These are phyloP conservation scores for Zasmidium citrigriseum DNA, from an alignment of 2,329 filamentous ascomycete species.

Conservation along the genomic window DNA sequence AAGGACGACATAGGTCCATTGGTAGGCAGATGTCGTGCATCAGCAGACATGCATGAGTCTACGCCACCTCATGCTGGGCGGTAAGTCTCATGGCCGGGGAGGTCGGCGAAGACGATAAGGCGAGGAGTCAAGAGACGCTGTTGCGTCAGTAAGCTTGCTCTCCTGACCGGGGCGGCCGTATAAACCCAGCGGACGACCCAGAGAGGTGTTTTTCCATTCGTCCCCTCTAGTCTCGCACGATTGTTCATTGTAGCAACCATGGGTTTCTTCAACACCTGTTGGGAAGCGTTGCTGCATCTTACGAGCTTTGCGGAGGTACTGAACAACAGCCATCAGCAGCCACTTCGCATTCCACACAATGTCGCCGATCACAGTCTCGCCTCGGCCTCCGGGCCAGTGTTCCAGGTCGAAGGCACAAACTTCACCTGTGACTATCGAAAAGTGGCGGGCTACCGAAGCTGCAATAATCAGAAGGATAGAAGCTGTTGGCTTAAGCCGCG, in stretches of 20 bases:
- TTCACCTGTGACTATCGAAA: constrained; percentile 20
- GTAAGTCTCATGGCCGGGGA: background rate
- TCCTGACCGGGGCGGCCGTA: background rate
- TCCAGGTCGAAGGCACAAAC: constrained; percentile 16
- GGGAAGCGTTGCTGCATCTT: constrained; percentile 16
- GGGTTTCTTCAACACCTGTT: constrained; percentile 22
- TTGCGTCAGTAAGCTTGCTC: background rate
- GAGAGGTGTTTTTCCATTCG: too few relatives aligned
- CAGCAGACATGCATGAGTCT: background rate
- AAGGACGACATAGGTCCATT: background rate
- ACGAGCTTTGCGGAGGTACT: constrained; percentile 9
- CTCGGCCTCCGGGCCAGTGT: constrained; percentile 7
- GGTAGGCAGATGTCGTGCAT: background rate
- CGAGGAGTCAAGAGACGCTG: background rate
- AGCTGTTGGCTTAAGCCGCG: constrained; percentile 24
- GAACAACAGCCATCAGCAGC: constrained; percentile 11
- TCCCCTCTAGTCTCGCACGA: too few relatives aligned
- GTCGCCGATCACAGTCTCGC: background rate
- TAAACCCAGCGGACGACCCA: too few relatives aligned
- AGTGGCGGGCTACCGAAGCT: constrained; percentile 12
- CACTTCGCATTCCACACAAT: constrained; percentile 10
- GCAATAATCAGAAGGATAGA: constrained; percentile 30
- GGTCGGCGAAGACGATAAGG: background rate
- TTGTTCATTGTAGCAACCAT: background rate
- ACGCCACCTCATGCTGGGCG: background rate